Evolutionary conservation across 1,284 basidiomycete genomes (phyloP), one percentile per base, ranked within the genome.

Genomic region (Hemileia vastatrix): DNA sequence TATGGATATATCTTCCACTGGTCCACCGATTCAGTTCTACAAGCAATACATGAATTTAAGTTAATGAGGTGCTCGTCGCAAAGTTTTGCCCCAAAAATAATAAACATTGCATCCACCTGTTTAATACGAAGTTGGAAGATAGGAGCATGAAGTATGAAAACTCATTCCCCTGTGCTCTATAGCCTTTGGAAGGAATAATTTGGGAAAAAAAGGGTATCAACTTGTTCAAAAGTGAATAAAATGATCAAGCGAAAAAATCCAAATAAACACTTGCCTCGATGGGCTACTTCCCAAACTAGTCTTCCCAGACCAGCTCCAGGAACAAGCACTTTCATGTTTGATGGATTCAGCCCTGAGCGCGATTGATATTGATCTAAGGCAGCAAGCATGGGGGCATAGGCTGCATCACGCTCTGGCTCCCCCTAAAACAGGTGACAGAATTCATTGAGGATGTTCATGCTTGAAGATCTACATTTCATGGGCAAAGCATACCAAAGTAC

Each of bases 121-220:
- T 90, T 36, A 93, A 78, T 24, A 92, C 84, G 72, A 87, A 86
- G 71, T 85, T 87, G 4, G 89, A 90, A 1, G 86, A 80, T 1
- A 93, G 81, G 6, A 93, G 81, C 90, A 93, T 94, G 77, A 89
- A 91, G 67, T 91, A 87, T 33, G 88, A 91, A 73, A 93, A 94
- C 76, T 95, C 92, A 73, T 94, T 95, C 6, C 87, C 91, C 76
- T 92, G 89, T 63, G 86, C 87, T 3, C 86, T 78, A 69, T 91
- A 93, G 6, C 88, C 90, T 90, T n/a, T n/a, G n/a, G n/a, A n/a
- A n/a, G n/a, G n/a, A n/a, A n/a, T n/a, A n/a, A n/a, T n/a, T n/a
- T n/a, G n/a, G n/a, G n/a, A n/a, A n/a, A n/a, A n/a, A n/a, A n/a
- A n/a, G n/a, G n/a, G n/a, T n/a, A n/a, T n/a, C n/a, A n/a, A n/a